Base-by-base conservation (phyloP, 83 land plant genomes). In the Thuja plicata region DNA sequence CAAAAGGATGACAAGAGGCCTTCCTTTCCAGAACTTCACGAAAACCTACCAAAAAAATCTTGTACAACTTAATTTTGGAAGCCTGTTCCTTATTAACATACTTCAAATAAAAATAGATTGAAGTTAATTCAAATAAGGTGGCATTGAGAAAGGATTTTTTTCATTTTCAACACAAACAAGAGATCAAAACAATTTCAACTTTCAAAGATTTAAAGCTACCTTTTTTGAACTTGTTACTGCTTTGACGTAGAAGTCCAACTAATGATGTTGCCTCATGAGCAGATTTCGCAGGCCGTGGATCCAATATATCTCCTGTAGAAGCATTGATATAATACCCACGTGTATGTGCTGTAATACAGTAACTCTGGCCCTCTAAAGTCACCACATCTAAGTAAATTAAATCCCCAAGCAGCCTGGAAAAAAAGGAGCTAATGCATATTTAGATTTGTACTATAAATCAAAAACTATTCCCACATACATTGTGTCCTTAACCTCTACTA, bases 1-100 rank as follows among this genome's bases (percentile, higher is more conserved):
- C 99, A 93, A 98, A 98, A 71, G 99, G 99, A 89, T 98, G 99
- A 21, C 96, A 96, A 87, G 99, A 89, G 54, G 96, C 95, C 85
- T 96, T 98, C 85, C 88, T 90, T 66, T 97, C 98, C 91, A 97
- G 90, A 81, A 96, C 94, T 87, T 98, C 99, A 83, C 94, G 94
- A 91, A 98, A 98, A 48, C 97, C 99, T 98, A 90, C 88, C 93
- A 82, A 50, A 37, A 46, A 74, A 19, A 0, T 37, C 34, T 62
- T 32, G 30, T 11, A 89, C 6, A 3, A 74, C 34, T 89, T 35
- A 85, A 54, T 34, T 85, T 38, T 24, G 2, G 6, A 81, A 43
- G 66, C 66, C 55, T 32, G 54, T 16, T 32, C 57, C 48, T 85
- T 12, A 52, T 24, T 34, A 85, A 62, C 66, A 16, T 85, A 54